A percentile compares a stretch with the other conserved stretches of the same genome.
Conservation (phyloP, 2,329 filamentous ascomycete genomes). For the Fusarium tricinctum region DNA sequence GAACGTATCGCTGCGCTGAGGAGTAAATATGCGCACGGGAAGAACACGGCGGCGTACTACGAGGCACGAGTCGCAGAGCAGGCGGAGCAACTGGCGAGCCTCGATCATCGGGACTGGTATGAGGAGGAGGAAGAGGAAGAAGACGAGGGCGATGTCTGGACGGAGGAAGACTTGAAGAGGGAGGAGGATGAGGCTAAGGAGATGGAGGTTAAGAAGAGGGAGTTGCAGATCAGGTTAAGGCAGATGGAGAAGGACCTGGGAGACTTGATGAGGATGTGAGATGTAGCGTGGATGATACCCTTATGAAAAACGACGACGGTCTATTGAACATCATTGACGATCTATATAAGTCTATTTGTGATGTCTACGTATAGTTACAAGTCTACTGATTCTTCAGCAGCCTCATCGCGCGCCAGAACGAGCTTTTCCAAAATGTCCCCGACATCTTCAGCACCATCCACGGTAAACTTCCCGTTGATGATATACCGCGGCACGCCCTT, state of each 20-base stretch:
- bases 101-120: constrained; percentile 74
- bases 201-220: constrained; percentile 69
- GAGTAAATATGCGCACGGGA: constrained; percentile 77
- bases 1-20: constrained; percentile 82
- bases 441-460: constrained; percentile 80
- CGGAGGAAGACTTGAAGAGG: constrained; percentile 75
- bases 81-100: constrained; percentile 76
- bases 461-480: constrained; percentile 75
- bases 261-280: constrained; percentile 67
- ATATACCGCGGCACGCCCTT: constrained; percentile 82
- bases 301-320: constrained; percentile 28
- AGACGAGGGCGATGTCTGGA: constrained; percentile 64
- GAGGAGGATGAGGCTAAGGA: constrained; percentile 77
- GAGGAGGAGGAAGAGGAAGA: constrained; percentile 67
- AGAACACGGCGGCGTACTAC: constrained; percentile 82
- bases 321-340: neutral
- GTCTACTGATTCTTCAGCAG: constrained; percentile 1
- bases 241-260: constrained; percentile 70
- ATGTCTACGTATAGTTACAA: neutral
- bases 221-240: constrained; percentile 66
- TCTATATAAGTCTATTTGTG: neutral
- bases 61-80: constrained; percentile 85
- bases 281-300: constrained; percentile 35
- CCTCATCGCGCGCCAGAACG: constrained; percentile 61
- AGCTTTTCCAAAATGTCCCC: constrained; percentile 76